Percentiles rank a stretch among this genome's conserved stretches.
Evolutionary conservation across 371 early-diverging fungal genomes (phyloP).

Genomic region (Lichtheimia hyalospora): DNA sequence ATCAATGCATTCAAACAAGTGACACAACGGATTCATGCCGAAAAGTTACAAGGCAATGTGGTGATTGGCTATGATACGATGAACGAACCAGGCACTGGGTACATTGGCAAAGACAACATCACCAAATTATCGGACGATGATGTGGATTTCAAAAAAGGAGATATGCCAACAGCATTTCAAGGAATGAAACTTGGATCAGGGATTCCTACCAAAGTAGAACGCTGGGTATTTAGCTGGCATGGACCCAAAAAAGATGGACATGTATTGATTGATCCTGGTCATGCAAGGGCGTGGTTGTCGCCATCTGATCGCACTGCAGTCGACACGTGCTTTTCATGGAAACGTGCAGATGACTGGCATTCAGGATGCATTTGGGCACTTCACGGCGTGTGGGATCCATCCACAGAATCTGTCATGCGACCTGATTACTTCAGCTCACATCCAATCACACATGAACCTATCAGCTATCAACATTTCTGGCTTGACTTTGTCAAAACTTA

Average conservation of each 20-base stretch:
- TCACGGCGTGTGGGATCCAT: slow-evolving; percentile 70
- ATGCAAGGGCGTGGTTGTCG: slow-evolving; percentile 55
- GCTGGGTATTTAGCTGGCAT: slow-evolving; percentile 59
- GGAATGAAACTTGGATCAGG: slow-evolving; percentile 68
- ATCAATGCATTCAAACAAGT: slow-evolving; percentile 52
- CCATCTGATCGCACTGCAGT: slow-evolving; percentile 29
- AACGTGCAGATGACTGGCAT: slow-evolving; percentile 37
- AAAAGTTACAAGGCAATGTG: slow-evolving; percentile 50
- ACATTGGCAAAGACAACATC: slow-evolving; percentile 51
- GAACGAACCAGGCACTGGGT: slow-evolving; percentile 76
- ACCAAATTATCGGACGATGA: slow-evolving; percentile 43
- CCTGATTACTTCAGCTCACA: slow-evolving; percentile 60
- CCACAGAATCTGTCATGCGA: slow-evolving; percentile 24
- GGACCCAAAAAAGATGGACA: slow-evolving; percentile 53
- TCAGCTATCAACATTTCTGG: slow-evolving; percentile 56
- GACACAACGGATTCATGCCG: slow-evolving; percentile 40
- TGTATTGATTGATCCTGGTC: slow-evolving; percentile 48
- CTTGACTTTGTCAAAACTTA: slow-evolving; percentile 53
- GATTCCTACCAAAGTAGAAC: slow-evolving; percentile 48
- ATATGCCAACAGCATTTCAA: slow-evolving; percentile 65
- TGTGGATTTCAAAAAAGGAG: slow-evolving; percentile 56
- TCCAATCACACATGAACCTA: slow-evolving; percentile 41
- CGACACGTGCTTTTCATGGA: slow-evolving; percentile 49
- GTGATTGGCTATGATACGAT: slow-evolving; percentile 77
- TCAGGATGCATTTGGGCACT: slow-evolving; percentile 68